Evolutionary conservation across 73 alveolate species (phyloP).

Genomic region (Paraurostyla sp.): DNA sequence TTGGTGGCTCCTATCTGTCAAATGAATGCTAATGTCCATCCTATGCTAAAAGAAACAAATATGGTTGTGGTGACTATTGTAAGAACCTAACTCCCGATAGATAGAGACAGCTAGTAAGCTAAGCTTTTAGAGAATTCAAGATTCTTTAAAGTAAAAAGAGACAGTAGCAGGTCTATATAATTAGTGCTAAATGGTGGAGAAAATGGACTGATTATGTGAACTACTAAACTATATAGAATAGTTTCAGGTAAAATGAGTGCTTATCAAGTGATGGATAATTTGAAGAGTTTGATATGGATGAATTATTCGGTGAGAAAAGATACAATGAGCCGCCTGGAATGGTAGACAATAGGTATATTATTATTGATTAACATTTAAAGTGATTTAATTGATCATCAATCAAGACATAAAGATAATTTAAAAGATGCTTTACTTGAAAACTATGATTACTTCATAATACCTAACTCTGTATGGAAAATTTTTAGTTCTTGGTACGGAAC

Average conservation of each 20-base stretch:
- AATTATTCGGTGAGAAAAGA: background rate
- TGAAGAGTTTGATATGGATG: conserved; percentile 28
- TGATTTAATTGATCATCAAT: background rate
- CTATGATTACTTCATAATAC: conserved; percentile 10
- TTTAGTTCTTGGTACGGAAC: conserved; percentile 6
- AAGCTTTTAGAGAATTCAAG: background rate
- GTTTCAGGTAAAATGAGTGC: background rate
- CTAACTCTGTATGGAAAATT: background rate
- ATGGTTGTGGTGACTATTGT: conserved; percentile 22
- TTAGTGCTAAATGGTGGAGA: conserved; percentile 49
- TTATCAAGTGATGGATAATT: conserved; percentile 28
- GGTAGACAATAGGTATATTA: background rate
- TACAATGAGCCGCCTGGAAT: background rate
- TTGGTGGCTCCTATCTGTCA: background rate
- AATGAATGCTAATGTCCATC: background rate
- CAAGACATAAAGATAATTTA: background rate
- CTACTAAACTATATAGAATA: background rate
- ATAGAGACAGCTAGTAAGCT: background rate
- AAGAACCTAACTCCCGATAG: background rate
- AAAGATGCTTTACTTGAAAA: conserved; percentile 8
- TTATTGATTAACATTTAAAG: background rate
- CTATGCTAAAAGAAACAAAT: background rate
- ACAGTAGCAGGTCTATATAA: background rate
- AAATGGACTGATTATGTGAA: conserved; percentile 38
- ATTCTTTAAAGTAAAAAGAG: background rate